phyloP scores from a whole-genome alignment of 371 early-diverging fungal genomes.

The Choanephora cucurbitarum region DNA sequence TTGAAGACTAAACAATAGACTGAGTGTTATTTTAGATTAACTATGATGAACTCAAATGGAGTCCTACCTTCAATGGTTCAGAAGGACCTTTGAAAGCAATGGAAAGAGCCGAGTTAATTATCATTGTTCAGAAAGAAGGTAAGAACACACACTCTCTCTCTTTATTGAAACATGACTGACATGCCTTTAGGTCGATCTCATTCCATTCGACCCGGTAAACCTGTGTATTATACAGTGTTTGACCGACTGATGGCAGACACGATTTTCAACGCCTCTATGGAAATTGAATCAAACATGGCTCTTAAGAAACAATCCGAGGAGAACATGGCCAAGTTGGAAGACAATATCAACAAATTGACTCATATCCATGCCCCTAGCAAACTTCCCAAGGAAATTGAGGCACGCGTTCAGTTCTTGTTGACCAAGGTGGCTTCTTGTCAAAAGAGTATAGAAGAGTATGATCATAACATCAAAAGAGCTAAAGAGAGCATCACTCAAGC shows the following conservation, averaged over 20 bases:
- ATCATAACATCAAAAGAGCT: slow-evolving; percentile 46
- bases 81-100: slow-evolving; percentile 78
- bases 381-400: slow-evolving; percentile 58
- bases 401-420: slow-evolving; percentile 59
- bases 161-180: too few relatives aligned
- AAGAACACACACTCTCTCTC: too few relatives aligned
- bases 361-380: slow-evolving; percentile 41
- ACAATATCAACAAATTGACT: slow-evolving; percentile 64
- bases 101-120: slow-evolving; percentile 87
- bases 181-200: slow-evolving; percentile 83
- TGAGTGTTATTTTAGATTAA: slow-evolving; percentile 44
- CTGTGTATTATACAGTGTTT: slow-evolving; percentile 82
- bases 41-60: slow-evolving; percentile 80
- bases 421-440: slow-evolving; percentile 55
- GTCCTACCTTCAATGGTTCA: slow-evolving; percentile 77
- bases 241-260: slow-evolving; percentile 65
- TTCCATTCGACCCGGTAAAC: slow-evolving; percentile 78
- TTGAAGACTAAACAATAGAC: slow-evolving; percentile 5
- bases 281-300: slow-evolving; percentile 68
- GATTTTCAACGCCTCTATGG: slow-evolving; percentile 79
- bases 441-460: slow-evolving; percentile 54
- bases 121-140: slow-evolving; percentile 74
- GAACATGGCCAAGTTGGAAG: slow-evolving; percentile 70
- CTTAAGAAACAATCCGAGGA: slow-evolving; percentile 68
- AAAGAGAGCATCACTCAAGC: slow-evolving; percentile 44